phyloP scores from a whole-genome alignment of 2,329 filamentous ascomycete genomes.

The Diaporthe longicolla region DNA sequence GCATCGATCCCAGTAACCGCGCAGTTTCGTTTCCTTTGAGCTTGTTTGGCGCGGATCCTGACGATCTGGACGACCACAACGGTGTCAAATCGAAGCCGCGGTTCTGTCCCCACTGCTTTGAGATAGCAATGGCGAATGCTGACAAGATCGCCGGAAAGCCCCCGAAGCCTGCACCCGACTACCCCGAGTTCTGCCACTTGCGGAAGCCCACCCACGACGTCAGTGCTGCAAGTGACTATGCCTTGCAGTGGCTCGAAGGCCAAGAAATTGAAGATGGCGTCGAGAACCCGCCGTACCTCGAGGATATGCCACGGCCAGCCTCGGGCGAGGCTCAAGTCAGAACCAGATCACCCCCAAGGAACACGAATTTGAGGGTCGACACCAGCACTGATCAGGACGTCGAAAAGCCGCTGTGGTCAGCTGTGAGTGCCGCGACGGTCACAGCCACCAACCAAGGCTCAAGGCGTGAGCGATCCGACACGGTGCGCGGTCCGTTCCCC shows the following conservation, averaged over 20 bases:
- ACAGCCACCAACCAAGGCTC: not conserved
- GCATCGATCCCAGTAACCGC: constrained; percentile 23
- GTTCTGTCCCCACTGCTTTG: constrained; percentile 35
- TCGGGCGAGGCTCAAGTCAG: not conserved
- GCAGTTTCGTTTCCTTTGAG: constrained; percentile 27
- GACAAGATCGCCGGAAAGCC: not conserved
- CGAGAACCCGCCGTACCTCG: not conserved
- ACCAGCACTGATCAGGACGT: constrained; percentile 2
- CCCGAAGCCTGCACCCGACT: not conserved
- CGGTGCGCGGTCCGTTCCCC: constrained; percentile 9
- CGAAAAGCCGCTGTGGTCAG: constrained; percentile 22
- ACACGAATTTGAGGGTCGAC: constrained; percentile 6
- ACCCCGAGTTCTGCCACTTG: constrained; percentile 30
- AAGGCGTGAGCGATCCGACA: constrained; percentile 12
- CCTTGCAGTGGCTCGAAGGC: constrained; percentile 30
- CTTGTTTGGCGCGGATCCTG: constrained; percentile 15
- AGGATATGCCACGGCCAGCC: not conserved
- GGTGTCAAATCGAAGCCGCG: constrained; percentile 26
- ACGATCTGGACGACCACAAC: constrained; percentile 15
- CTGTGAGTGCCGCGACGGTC: constrained; percentile 21
- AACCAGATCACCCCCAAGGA: not conserved
- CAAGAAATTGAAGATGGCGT: not conserved
- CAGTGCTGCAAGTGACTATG: constrained; percentile 33
- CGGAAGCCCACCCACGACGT: constrained; percentile 8
- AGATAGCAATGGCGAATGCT: constrained; percentile 34